Conservation (phyloP, 2,329 filamentous ascomycete species). For the Cryoendolithus antarcticus region DNA sequence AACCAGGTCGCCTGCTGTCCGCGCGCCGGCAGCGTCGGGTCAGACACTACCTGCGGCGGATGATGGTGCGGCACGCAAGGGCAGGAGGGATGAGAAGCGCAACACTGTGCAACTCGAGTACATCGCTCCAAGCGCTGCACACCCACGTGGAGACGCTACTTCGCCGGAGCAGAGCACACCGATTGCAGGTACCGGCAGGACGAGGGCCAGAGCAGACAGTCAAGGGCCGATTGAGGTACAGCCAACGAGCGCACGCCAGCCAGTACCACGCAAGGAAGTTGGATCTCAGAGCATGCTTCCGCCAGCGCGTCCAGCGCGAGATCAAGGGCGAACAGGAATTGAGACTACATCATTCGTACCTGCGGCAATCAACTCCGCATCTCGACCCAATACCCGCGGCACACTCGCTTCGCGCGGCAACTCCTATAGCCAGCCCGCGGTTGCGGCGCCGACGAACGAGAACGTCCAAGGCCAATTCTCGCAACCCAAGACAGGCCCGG, state of each 20-base stretch:
- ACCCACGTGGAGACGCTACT: slow-evolving; percentile 53
- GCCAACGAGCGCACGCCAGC: slow-evolving; percentile 16
- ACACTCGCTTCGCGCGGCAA: slow-evolving; percentile 64
- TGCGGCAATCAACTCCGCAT: slow-evolving; percentile 26
- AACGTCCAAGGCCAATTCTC: slow-evolving; percentile 84
- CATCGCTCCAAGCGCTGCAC: slow-evolving; percentile 80
- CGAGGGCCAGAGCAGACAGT: slow-evolving; percentile 43
- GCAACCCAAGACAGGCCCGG: slow-evolving; percentile 54
- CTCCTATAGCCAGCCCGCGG: slow-evolving; percentile 78
- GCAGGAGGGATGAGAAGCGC: slow-evolving; percentile 71
- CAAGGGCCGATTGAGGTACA: slow-evolving; percentile 38
- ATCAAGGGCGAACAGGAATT: slow-evolving; percentile 40
- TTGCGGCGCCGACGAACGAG: slow-evolving; percentile 74
- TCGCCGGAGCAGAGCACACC: slow-evolving; percentile 25
- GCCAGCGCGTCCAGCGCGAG: slow-evolving; percentile 26
- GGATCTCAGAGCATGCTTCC: slow-evolving; percentile 20
- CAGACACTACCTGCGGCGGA: slow-evolving; percentile 13
- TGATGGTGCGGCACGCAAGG: slow-evolving; percentile 12
- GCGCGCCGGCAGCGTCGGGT: neutral
- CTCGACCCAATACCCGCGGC: slow-evolving; percentile 67
- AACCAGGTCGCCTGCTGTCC: slow-evolving; percentile 28
- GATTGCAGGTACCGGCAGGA: slow-evolving; percentile 22
- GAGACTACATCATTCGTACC: slow-evolving; percentile 27
- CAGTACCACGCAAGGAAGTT: slow-evolving; percentile 12
- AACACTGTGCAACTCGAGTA: slow-evolving; percentile 97